phyloP scores from a whole-genome alignment of 306 rosid species.

The Chamaecrista fasciculata region DNA sequence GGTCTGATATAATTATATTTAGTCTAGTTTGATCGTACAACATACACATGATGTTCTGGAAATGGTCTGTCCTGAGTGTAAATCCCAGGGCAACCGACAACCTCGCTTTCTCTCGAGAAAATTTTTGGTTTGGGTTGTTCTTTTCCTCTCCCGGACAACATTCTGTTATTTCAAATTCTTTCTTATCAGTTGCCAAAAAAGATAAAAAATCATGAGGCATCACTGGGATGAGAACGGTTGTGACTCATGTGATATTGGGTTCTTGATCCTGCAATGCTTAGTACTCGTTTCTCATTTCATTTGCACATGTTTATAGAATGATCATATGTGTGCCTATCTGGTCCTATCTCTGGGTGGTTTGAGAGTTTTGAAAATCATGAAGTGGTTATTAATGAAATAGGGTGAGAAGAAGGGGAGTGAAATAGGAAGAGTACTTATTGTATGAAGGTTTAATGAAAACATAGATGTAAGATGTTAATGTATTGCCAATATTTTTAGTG shows the following conservation, averaged over 20 bases:
- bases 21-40: neutral
- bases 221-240: neutral
- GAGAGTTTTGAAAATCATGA: too few species aligned
- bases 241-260: neutral
- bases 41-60: neutral
- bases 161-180: neutral
- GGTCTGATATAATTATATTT: neutral
- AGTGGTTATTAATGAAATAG: too few species aligned
- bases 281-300: neutral
- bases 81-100: neutral
- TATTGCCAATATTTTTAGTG: too few species aligned
- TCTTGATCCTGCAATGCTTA: constrained; percentile 8
- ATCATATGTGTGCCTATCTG: constrained; percentile 14
- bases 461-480: too few species aligned
- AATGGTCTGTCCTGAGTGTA: neutral
- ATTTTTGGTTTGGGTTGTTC: neutral
- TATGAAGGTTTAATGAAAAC: too few species aligned
- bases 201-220: constrained; percentile 10
- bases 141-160: neutral
- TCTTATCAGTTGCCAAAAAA: too few species aligned
- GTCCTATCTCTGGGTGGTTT: too few species aligned
- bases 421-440: too few species aligned
- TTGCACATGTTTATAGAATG: neutral
- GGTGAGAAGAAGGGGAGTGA: too few species aligned
- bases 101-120: neutral